Percentiles rank a stretch among this genome's conserved stretches.
Evolutionary conservation across 345 rosid species (phyloP).

Genomic region (Tarenaya hassleriana): DNA sequence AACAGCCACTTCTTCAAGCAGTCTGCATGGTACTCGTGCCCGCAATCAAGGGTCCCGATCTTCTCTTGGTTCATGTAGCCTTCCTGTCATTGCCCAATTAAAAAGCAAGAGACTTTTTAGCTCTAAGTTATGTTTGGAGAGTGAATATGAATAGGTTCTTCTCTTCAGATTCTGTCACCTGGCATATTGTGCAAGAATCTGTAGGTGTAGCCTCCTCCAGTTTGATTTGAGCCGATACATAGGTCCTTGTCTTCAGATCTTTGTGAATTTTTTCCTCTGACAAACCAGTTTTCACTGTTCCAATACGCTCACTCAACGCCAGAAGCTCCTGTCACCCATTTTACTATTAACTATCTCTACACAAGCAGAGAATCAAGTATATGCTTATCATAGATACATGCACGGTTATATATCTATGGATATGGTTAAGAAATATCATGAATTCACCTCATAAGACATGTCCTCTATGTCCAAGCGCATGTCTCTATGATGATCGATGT

Average conservation of each 20-base stretch:
- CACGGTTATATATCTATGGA: background rate
- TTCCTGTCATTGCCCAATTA: conserved; percentile 36
- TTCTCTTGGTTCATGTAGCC: conserved; percentile 48
- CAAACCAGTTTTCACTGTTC: conserved; percentile 75
- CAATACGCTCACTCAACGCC: conserved; percentile 76
- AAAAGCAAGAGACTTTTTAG: background rate
- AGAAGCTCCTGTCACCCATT: conserved; percentile 66
- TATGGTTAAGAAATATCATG: conserved; percentile 3
- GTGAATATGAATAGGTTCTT: conserved; percentile 5
- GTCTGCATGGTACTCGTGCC: conserved; percentile 78
- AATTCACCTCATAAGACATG: conserved; percentile 78
- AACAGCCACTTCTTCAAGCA: conserved; percentile 90
- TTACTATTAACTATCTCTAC: background rate
- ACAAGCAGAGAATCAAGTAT: conserved; percentile 1
- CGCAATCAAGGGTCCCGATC: conserved; percentile 72
- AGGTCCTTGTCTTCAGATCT: conserved; percentile 53
- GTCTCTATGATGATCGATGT: conserved; percentile 66
- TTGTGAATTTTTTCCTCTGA: conserved; percentile 55
- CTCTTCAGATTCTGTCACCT: conserved; percentile 37
- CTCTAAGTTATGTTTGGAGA: background rate
- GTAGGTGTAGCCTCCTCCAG: conserved; percentile 47
- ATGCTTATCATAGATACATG: background rate
- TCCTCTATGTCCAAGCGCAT: conserved; percentile 93
- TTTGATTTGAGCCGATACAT: conserved; percentile 37
- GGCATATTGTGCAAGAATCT: conserved; percentile 87